Conservation (phyloP, 495 filamentous ascomycete genomes). For the Usnea hakonensis region DNA sequence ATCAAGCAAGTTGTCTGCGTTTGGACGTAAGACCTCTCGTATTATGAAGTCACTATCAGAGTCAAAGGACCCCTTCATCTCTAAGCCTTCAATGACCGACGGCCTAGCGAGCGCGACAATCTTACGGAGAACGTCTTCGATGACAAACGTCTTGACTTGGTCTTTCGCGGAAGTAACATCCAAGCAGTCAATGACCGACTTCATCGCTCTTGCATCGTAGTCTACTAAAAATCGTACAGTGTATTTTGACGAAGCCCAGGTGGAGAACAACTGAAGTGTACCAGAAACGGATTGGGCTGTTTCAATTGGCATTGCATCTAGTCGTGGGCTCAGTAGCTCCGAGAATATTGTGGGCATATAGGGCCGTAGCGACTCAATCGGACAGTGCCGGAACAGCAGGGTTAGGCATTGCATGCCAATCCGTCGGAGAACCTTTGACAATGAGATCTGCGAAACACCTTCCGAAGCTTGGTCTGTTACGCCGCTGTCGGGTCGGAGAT, state of each 20-base stretch:
- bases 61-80: conserved; percentile 44
- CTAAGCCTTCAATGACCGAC: conserved; percentile 40
- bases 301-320: conserved; percentile 75
- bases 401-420: conserved; percentile 70
- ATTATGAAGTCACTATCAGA: conserved; percentile 39
- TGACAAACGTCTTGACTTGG: conserved; percentile 74
- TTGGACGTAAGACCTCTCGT: conserved; percentile 56
- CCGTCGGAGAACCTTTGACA: conserved; percentile 63
- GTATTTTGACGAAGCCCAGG: conserved; percentile 63
- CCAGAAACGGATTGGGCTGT: conserved; percentile 84
- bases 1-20: conserved; percentile 59
- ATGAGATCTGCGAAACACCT: conserved; percentile 16
- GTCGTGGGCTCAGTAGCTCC: conserved; percentile 64
- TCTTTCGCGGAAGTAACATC: conserved; percentile 70
- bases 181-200: conserved; percentile 63
- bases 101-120: conserved; percentile 50
- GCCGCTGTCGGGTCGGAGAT: conserved; percentile 35
- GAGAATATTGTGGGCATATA: conserved; percentile 63
- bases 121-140: conserved; percentile 61
- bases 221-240: conserved; percentile 61
- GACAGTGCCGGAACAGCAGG: conserved; percentile 62
- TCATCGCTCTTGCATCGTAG: conserved; percentile 55
- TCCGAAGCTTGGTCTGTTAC: conserved; percentile 15
- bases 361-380: conserved; percentile 57
- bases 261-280: conserved; percentile 67